Base-by-base conservation (phyloP, 768 basidiomycete species). In the Russula abietina region DNA sequence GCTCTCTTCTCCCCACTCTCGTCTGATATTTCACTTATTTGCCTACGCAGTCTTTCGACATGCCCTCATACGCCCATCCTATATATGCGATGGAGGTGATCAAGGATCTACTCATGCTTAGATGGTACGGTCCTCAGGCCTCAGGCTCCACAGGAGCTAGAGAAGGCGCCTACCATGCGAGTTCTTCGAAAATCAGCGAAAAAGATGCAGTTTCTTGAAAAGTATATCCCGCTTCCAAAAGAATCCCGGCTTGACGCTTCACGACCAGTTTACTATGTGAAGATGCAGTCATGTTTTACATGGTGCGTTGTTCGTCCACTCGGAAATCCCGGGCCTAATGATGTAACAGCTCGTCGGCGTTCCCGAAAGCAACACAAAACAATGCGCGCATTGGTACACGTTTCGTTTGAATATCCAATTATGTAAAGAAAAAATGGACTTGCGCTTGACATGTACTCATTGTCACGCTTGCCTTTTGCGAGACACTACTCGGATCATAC, bases 271-370 rank as follows among this genome's bases (percentile, higher is more conserved):
- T 50, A 39, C 36, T 61, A 28, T 56, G 60, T 36, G 60, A 61
- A 43, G 60, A 56, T 33, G 60, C 55, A 36, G 11, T 61, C 45
- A 22, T 61, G 55, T 57, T 61, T 43, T 61, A 61, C 39, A 61
- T 38, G 6, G 60, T 56, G 16, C 38, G 60, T 51, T 16, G 10
- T 10, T 10, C 17, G 6, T 41, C 14, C 8, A 14, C 0, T 30
- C 3, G 16, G 4, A 36, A 16, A 28, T 22, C 5, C 22, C 32
- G n/a, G 10, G 24, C 22, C 45, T 28, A 8, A 48, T 41, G 28
- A 32, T 41, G n/a, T 28, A 14, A 22, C 6, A 56, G 60, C 48
- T 61, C n/a, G n/a, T n/a, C n/a, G n/a, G n/a, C 38, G 48, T 51
- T 24, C 55, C 60, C 12, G 48, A 46, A 22, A 30, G 38, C 30